Percentiles rank a stretch among this genome's conserved stretches.
These are phyloP conservation scores for Rhododendron williamsianum DNA, from an alignment of 148 eudicot species.

Conservation along the genomic window DNA sequence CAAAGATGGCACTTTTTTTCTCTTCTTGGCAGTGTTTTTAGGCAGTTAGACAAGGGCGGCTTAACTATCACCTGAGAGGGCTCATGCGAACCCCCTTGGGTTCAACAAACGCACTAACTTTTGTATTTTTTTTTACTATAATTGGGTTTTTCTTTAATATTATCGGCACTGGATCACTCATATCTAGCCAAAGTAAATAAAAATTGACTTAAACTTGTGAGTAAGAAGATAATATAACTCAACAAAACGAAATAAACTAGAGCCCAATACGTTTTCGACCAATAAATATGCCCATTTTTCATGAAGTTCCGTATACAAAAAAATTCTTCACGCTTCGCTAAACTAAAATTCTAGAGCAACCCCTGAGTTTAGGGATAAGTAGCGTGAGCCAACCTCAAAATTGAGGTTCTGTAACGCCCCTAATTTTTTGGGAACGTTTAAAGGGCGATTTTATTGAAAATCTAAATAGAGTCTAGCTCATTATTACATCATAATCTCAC, in stretches of 20 bases:
- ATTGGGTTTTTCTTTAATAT: not conserved
- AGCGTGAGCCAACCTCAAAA: not conserved
- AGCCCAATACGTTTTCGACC: not conserved
- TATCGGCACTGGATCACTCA: not conserved
- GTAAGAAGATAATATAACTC: not conserved
- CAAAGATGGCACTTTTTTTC: not conserved
- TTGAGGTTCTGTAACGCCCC: no score
- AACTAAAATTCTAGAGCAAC: not conserved
- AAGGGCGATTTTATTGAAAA: no score
- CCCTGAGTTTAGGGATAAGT: not conserved
- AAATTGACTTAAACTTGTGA: not conserved
- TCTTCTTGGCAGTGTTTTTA: not conserved
- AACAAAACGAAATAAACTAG: not conserved
- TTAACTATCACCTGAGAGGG: not conserved
- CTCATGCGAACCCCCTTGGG: not conserved
- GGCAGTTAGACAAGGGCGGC: not conserved
- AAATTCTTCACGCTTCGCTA: not conserved
- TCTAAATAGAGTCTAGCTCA: no score
- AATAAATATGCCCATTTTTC: no score
- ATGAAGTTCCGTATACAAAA: not conserved
- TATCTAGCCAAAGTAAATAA: not conserved
- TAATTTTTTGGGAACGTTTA: no score
- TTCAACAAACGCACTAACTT: not conserved
- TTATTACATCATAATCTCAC: no score
- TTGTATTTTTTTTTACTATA: not conserved